Evolutionary conservation across 164 flowering plant species (phyloP).

Genomic region (Vitis labrusca): DNA sequence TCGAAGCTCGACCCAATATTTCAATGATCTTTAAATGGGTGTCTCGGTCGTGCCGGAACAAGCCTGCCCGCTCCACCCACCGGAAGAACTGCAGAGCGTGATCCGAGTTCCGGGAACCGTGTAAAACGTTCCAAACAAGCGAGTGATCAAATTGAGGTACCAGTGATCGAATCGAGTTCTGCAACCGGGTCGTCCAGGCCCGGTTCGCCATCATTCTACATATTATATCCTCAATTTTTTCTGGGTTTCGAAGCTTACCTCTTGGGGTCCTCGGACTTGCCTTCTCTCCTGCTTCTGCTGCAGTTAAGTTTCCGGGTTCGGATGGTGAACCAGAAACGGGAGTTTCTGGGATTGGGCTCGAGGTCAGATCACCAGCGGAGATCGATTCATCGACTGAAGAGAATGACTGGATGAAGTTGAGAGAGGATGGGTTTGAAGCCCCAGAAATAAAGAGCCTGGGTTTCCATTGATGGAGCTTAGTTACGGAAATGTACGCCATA

Average conservation of each 20-base stretch:
- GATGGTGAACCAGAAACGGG: not conserved
- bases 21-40: slow-evolving; percentile 70
- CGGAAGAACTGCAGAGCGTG: slow-evolving; percentile 89
- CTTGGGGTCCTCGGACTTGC: slow-evolving; percentile 15
- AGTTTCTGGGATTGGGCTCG: not conserved
- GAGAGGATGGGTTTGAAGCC: slow-evolving; percentile 13
- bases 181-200: slow-evolving; percentile 86
- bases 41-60: slow-evolving; percentile 55
- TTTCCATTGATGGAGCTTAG: slow-evolving; percentile 16
- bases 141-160: slow-evolving; percentile 69
- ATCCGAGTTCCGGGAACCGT: slow-evolving; percentile 54
- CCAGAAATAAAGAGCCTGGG: slow-evolving; percentile 14
- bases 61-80: slow-evolving; percentile 85
- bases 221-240: slow-evolving; percentile 61
- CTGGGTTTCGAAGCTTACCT: slow-evolving; percentile 53
- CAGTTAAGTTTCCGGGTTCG: slow-evolving; percentile 11
- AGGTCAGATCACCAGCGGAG: not conserved
- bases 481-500: slow-evolving; percentile 20
- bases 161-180: slow-evolving; percentile 71
- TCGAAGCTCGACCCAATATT: slow-evolving; percentile 58
- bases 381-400: slow-evolving; percentile 13
- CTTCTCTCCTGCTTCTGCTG: not conserved
- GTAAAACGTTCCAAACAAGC: slow-evolving; percentile 72
- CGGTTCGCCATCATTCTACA: slow-evolving; percentile 84
- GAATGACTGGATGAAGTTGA: slow-evolving; percentile 18